Evolutionary conservation across 2,329 filamentous ascomycete species (phyloP), one percentile per base, ranked within the genome.

Genomic region (Stromatinia cepivora): DNA sequence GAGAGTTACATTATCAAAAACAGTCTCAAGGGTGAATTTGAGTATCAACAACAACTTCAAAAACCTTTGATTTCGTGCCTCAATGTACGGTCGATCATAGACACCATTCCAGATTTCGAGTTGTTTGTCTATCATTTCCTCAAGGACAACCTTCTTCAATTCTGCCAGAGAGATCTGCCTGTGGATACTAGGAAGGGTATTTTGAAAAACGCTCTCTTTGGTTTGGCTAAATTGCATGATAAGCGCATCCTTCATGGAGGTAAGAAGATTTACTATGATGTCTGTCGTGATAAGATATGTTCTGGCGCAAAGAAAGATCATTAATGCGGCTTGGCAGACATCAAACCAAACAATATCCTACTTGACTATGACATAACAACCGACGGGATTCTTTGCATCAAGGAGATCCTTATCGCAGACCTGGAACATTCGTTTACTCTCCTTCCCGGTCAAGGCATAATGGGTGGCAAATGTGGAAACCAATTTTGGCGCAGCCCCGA

Each of bases 401-500:
- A 54, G 17, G 46, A 36, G 2, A n/a, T 56, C 34, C 63, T 25
- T 5, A n/a, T 66, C 22, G 25, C 63, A 1, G 63, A 66, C n/a
- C 34, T 57, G 4, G 36, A 66, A n/a, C 36, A 66, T 34, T n/a
- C 63, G 7, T 25, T 56, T 10, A 4, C 56, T 34, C 50, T 66
- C 10, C 22, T 31, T 11, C 63, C 36, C 4, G 50, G 34, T 4
- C 28, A 4, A 22, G 11, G 39, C 13, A 11, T 66, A 0, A 4
- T 13, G 15, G 81, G 79, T n/a, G 74, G 76, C 3, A 78, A 79
- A 56, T 74, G 79, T 53, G 81, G 82, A 46, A 83, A 83, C 72
- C 80, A 79, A 72, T 79, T 81, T 74, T 83, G 81, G 82, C 77
- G 81, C 57, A 83, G 81, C 75, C 81, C 81, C 7, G 81, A 83